phyloP scores from a whole-genome alignment of 164 flowering plant species.

The Tinospora cordifolia region DNA sequence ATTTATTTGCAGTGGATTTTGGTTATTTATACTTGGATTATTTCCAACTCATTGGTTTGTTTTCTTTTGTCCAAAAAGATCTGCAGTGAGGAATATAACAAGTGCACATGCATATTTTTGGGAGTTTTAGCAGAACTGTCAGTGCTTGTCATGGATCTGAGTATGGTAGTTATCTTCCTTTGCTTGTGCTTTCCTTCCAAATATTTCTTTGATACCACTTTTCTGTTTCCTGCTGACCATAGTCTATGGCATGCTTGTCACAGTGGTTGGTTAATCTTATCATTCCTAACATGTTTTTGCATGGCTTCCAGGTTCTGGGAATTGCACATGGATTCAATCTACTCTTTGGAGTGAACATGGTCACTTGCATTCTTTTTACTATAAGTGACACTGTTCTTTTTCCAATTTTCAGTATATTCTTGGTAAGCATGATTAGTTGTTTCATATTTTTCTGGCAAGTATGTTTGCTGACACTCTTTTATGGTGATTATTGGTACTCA shows the following conservation, averaged over 20 bases:
- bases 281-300: conserved; percentile 9
- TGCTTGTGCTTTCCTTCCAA: not conserved
- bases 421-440: conserved; percentile 38
- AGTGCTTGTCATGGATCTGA: conserved; percentile 54
- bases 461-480: not conserved
- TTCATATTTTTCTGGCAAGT: not conserved
- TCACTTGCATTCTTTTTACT: conserved; percentile 56
- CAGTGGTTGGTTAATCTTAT: not conserved
- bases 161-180: conserved; percentile 46
- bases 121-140: conserved; percentile 83
- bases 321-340: conserved; percentile 73
- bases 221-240: not conserved
- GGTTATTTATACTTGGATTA: not conserved
- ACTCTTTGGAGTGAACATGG: conserved; percentile 64
- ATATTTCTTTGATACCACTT: not conserved
- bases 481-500: conserved; percentile 3
- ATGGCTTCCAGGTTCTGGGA: conserved; percentile 56
- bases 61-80: conserved; percentile 40
- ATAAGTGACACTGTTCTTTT: conserved; percentile 51
- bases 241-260: not conserved
- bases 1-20: not conserved
- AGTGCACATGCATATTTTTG: conserved; percentile 50
- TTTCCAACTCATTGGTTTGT: conserved; percentile 1
- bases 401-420: conserved; percentile 46
- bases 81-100: conserved; percentile 76